Percentiles rank a stretch among this genome's conserved stretches.
These are phyloP conservation scores for Leptographium lundbergii DNA, from an alignment of 2,329 filamentous ascomycete species.

Conservation along the genomic window DNA sequence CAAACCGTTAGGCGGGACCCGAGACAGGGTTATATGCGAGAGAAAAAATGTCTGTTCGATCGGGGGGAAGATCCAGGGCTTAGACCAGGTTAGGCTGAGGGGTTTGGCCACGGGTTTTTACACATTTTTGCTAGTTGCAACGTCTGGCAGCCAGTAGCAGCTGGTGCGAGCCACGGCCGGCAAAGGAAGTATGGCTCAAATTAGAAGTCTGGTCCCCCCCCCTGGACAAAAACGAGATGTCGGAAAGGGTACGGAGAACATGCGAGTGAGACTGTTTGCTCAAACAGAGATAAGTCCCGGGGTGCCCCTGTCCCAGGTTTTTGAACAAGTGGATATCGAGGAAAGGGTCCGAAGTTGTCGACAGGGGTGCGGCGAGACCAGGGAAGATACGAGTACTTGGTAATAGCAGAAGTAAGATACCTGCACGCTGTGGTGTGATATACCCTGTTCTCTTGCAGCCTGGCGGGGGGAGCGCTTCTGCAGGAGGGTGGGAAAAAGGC, in stretches of 20 bases:
- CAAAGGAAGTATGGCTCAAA: background rate
- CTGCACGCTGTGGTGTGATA: background rate
- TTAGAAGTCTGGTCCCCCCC: background rate
- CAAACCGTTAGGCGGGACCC: background rate
- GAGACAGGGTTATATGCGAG: background rate
- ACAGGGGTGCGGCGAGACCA: background rate
- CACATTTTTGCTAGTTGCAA: background rate
- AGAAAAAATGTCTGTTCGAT: background rate
- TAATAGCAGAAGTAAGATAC: background rate
- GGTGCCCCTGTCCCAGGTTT: background rate
- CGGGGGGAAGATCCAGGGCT: slow-evolving; percentile 1
- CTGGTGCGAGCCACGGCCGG: background rate
- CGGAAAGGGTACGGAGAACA: background rate
- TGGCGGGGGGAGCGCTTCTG: background rate
- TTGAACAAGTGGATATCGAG: background rate
- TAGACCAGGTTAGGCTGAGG: background rate
- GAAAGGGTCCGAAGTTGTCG: background rate
- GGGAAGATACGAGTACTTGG: background rate
- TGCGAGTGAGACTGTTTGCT: background rate
- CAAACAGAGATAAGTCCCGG: background rate
- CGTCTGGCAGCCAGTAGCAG: background rate
- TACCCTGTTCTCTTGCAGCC: background rate
- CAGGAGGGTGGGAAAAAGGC: background rate
- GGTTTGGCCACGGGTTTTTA: background rate
- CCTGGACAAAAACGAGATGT: background rate